phyloP scores from a whole-genome alignment of 1,284 basidiomycete species.

The Heterobasidion parviporum region DNA sequence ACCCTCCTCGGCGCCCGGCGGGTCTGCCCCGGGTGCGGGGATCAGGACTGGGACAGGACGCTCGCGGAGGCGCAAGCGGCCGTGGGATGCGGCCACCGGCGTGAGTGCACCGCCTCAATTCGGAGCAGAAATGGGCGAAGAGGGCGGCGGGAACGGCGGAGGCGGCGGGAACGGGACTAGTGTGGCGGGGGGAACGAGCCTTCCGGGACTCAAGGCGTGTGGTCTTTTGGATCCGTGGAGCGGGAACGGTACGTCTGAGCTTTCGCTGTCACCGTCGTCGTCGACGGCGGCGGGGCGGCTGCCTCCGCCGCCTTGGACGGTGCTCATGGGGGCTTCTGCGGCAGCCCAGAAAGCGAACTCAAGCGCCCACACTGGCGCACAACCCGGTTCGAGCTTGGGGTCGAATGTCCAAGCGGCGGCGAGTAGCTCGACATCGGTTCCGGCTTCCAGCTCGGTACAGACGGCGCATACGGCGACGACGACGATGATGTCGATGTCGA shows the following conservation, averaged over 20 bases:
- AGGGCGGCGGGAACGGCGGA: constrained; percentile 1
- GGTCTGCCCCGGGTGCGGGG: too few relatives aligned
- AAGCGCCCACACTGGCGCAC: too few relatives aligned
- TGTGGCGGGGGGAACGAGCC: constrained; percentile 26
- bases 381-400: too few relatives aligned
- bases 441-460: constrained; percentile 3
- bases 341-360: neutral
- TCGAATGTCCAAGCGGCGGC: neutral
- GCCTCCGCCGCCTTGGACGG: constrained; percentile 8
- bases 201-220: constrained; percentile 67
- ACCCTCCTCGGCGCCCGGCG: too few relatives aligned
- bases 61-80: too few relatives aligned
- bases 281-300: constrained; percentile 8
- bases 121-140: neutral
- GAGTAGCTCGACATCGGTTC: neutral
- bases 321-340: neutral
- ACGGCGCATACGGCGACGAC: constrained; percentile 3
- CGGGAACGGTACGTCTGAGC: constrained; percentile 10
- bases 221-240: constrained; percentile 52
- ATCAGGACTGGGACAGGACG: too few relatives aligned
- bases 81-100: too few relatives aligned
- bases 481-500: neutral
- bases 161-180: neutral
- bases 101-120: too few relatives aligned
- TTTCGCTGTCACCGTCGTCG: constrained; percentile 9